phyloP scores from a whole-genome alignment of 2,329 filamentous ascomycete species.

The Claviceps lovelessii region DNA sequence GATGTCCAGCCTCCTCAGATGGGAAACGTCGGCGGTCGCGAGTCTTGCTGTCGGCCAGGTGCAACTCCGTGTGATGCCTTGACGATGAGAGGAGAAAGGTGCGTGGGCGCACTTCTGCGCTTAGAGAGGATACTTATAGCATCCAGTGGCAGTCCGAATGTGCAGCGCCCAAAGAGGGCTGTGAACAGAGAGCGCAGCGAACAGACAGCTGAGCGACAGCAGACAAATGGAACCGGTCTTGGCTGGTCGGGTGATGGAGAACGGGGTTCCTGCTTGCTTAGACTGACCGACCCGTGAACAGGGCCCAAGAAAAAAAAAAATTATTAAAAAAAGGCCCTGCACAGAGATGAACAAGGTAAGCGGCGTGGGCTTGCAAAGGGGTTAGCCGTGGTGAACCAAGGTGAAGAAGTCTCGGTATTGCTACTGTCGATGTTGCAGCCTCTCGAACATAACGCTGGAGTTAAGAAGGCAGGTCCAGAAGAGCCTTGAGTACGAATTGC shows the following conservation, averaged over 20 bases:
- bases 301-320: not conserved
- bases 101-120: not conserved
- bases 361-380: not conserved
- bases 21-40: not conserved
- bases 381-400: not conserved
- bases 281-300: not conserved
- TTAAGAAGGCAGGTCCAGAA: not conserved
- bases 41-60: not conserved
- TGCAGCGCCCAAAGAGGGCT: not conserved
- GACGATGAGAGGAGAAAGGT: not conserved
- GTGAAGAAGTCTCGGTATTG: constrained; percentile 4
- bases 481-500: not conserved
- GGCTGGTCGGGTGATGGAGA: not conserved
- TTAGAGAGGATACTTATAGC: not conserved
- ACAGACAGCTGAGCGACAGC: not conserved
- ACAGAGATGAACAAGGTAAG: not conserved
- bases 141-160: not conserved
- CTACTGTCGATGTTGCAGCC: constrained; percentile 2
- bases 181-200: not conserved
- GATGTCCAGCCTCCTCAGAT: not conserved
- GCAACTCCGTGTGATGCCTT: not conserved
- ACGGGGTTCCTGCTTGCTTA: not conserved
- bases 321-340: too few relatives aligned
- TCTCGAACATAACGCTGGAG: not conserved
- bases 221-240: not conserved